Conservation (phyloP, 129 eudicot genomes). For the Helianthus annuus region DNA sequence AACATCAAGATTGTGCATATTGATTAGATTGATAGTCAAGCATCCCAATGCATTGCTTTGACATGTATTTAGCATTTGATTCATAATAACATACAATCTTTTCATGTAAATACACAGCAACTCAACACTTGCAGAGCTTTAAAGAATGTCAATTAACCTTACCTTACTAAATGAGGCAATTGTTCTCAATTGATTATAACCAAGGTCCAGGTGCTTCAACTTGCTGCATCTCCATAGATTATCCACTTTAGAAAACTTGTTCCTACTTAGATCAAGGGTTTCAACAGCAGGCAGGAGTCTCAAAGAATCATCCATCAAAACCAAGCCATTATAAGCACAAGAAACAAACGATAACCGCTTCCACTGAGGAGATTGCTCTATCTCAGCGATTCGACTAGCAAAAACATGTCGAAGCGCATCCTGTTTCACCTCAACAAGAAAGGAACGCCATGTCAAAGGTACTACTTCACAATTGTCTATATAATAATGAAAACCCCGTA, state of each 20-base stretch:
- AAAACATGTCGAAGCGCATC: constrained; percentile 94
- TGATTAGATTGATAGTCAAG: constrained; percentile 1
- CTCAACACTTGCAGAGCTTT: neutral
- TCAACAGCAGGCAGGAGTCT: constrained; percentile 85
- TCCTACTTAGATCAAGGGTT: constrained; percentile 91
- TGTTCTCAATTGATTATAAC: constrained; percentile 82
- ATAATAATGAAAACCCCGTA: too few species aligned
- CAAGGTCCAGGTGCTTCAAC: constrained; percentile 84
- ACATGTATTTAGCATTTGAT: neutral
- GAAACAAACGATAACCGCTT: constrained; percentile 75
- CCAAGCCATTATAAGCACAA: constrained; percentile 80
- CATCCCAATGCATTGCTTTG: constrained; percentile 9
- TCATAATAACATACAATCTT: constrained; percentile 3
- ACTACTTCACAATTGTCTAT: neutral
- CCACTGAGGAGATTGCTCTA: constrained; percentile 86
- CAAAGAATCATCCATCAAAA: constrained; percentile 95
- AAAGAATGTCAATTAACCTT: constrained; percentile 11
- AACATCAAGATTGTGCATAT: neutral
- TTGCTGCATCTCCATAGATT: constrained; percentile 71
- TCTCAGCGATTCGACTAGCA: constrained; percentile 87
- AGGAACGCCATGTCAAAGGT: constrained; percentile 13
- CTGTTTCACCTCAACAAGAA: constrained; percentile 38
- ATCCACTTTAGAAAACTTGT: constrained; percentile 90
- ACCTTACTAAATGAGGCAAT: constrained; percentile 74
- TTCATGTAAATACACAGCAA: constrained; percentile 9